Percentiles rank a stretch among this genome's conserved stretches.
Conservation (phyloP, 345 rosid species). For the Turritis glabra region DNA sequence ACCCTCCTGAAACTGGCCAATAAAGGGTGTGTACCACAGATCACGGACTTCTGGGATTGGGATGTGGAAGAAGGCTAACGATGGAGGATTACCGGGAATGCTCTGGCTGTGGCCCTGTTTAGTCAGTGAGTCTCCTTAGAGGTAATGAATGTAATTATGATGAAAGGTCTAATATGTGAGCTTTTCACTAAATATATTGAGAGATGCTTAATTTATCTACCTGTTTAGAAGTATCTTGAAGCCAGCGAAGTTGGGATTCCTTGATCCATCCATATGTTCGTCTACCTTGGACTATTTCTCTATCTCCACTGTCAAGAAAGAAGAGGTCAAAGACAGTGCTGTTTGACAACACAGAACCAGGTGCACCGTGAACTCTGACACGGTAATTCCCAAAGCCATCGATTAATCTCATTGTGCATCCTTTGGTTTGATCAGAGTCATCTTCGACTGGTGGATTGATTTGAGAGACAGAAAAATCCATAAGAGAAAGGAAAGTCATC, state of each 20-base stretch:
- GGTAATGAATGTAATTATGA: constrained; percentile 36
- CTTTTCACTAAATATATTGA: no score
- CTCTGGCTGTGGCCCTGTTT: constrained; percentile 50
- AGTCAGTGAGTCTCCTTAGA: constrained; percentile 34
- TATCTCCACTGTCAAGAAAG: constrained; percentile 89
- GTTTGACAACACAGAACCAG: constrained; percentile 74
- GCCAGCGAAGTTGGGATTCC: constrained; percentile 88
- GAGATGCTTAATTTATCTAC: not conserved
- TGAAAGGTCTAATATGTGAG: not conserved
- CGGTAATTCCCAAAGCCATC: constrained; percentile 86
- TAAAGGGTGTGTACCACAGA: constrained; percentile 52
- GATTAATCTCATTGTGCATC: constrained; percentile 37
- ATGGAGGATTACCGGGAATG: constrained; percentile 37
- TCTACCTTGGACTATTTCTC: constrained; percentile 60
- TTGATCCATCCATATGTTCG: constrained; percentile 85
- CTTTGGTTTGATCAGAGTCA: constrained; percentile 16
- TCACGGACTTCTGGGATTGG: constrained; percentile 72
- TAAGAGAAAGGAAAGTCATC: constrained; percentile 77
- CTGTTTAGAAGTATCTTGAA: constrained; percentile 49
- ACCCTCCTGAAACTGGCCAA: constrained; percentile 74
- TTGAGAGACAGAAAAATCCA: constrained; percentile 85
- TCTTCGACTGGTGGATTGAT: constrained; percentile 54
- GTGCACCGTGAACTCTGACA: constrained; percentile 65
- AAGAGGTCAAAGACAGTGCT: constrained; percentile 71
- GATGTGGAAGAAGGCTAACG: constrained; percentile 83